These are phyloP conservation scores for Debaryomyces psychrophilus DNA, from an alignment of 1,139 yeast genomes.

Conservation along the genomic window DNA sequence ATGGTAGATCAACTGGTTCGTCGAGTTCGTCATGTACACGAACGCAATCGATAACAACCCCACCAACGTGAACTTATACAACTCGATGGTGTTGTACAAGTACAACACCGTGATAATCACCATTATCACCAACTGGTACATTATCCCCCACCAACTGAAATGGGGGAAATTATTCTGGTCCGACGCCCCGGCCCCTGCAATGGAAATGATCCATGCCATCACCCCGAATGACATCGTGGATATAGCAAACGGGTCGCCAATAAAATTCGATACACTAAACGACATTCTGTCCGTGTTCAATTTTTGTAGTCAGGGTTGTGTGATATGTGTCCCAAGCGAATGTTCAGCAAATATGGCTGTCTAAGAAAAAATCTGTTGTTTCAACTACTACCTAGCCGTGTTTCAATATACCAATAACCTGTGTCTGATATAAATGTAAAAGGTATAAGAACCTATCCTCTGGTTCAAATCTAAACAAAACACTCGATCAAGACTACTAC, in stretches of 20 bases:
- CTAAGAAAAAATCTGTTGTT: not conserved
- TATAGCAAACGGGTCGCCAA: conserved; percentile 73
- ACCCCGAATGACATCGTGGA: conserved; percentile 65
- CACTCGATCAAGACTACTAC: not conserved
- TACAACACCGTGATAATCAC: conserved; percentile 60
- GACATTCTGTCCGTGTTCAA: conserved; percentile 29
- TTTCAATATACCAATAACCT: not conserved
- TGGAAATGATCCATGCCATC: conserved; percentile 79
- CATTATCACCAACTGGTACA: conserved; percentile 70
- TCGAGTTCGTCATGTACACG: conserved; percentile 79
- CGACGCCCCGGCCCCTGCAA: conserved; percentile 82
- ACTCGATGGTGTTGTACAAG: conserved; percentile 67
- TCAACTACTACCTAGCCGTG: not conserved
- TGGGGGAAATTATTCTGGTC: conserved; percentile 61
- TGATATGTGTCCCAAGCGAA: not conserved
- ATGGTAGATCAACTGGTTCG: conserved; percentile 76
- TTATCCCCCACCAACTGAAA: conserved; percentile 98
- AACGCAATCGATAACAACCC: conserved; percentile 67
- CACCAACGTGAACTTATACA: conserved; percentile 66
- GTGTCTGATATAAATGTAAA: not conserved
- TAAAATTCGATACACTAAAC: conserved; percentile 51
- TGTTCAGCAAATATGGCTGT: no score
- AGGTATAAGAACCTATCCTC: not conserved
- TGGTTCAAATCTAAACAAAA: not conserved
- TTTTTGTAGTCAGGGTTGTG: no score